phyloP scores from a whole-genome alignment of 2,329 filamentous ascomycete species.

The Neofusicoccum parvum region DNA sequence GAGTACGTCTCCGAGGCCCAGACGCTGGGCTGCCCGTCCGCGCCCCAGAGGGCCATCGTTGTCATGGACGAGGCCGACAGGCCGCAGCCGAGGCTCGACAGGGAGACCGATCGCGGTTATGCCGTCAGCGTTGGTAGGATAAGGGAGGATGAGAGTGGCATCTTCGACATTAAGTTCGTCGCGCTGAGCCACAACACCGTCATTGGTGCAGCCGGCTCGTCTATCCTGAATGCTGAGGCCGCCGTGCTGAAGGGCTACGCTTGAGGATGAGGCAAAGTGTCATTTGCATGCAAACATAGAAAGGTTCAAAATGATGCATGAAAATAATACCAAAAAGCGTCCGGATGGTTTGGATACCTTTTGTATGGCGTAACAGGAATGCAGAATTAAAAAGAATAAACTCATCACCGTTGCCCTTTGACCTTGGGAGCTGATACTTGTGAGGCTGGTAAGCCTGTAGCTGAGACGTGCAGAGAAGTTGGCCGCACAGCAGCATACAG shows the following conservation, averaged over 20 bases:
- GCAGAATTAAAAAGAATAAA: no score
- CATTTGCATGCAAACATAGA: no score
- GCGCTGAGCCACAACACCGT: conserved; percentile 90
- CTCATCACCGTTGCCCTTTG: no score
- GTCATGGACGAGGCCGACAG: conserved; percentile 89
- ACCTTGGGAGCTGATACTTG: no score
- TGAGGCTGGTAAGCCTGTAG: no score
- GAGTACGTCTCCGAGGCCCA: conserved; percentile 82
- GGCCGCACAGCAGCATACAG: no score
- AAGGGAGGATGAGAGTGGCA: conserved; percentile 79
- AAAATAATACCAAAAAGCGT: no score
- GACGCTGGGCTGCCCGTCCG: conserved; percentile 81
- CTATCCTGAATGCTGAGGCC: conserved; percentile 91
- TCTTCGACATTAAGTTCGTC: conserved; percentile 95
- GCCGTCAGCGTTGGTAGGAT: conserved; percentile 88
- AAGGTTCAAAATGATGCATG: no score
- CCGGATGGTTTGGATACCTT: no score
- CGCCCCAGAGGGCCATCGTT: conserved; percentile 76
- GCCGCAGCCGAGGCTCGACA: conserved; percentile 87
- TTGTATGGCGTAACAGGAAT: no score
- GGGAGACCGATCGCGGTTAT: conserved; percentile 83
- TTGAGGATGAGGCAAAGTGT: conserved; percentile 40
- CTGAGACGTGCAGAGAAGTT: no score
- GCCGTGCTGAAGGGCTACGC: conserved; percentile 87
- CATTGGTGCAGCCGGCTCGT: conserved; percentile 93